Percentiles rank a stretch among this genome's conserved stretches.
phyloP scores from a whole-genome alignment of 2,329 filamentous ascomycete species.

The Davidsoniella eucalypti region DNA sequence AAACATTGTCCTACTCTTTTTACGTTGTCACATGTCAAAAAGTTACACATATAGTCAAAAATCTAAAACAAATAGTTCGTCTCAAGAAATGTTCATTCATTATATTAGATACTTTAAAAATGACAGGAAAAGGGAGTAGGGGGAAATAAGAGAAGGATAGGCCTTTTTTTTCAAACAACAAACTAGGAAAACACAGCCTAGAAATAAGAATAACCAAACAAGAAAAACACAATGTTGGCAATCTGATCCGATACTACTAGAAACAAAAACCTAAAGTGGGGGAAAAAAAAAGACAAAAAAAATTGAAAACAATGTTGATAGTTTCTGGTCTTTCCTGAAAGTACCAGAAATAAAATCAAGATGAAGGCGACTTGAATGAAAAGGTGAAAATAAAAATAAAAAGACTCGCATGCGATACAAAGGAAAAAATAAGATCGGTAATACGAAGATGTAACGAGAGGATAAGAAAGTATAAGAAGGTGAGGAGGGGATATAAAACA shows the following conservation, averaged over 20 bases:
- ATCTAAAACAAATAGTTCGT: not conserved
- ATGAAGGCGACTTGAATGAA: not conserved
- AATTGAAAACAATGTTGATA: not conserved
- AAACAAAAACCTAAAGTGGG: not conserved
- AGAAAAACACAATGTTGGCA: not conserved
- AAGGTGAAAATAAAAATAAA: not conserved
- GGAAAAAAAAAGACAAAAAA: not conserved
- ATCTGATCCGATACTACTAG: not conserved
- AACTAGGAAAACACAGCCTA: constrained; percentile 2
- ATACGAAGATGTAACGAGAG: not conserved
- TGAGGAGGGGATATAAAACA: not conserved
- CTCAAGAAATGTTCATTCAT: constrained; percentile 2
- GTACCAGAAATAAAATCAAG: not conserved
- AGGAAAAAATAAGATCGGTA: not conserved
- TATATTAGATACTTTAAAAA: constrained; percentile 5
- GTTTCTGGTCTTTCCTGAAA: constrained; percentile 2
- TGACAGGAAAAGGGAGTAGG: not conserved
- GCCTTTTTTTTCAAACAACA: not conserved
- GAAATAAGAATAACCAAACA: not conserved
- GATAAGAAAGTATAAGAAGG: not conserved
- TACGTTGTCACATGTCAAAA: not conserved
- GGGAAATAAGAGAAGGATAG: too few species aligned
- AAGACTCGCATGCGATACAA: not conserved
- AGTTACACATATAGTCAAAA: not conserved
- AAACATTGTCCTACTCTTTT: too few species aligned